phyloP scores from a whole-genome alignment of 2,329 filamentous ascomycete genomes.

The Aspergillus niger region DNA sequence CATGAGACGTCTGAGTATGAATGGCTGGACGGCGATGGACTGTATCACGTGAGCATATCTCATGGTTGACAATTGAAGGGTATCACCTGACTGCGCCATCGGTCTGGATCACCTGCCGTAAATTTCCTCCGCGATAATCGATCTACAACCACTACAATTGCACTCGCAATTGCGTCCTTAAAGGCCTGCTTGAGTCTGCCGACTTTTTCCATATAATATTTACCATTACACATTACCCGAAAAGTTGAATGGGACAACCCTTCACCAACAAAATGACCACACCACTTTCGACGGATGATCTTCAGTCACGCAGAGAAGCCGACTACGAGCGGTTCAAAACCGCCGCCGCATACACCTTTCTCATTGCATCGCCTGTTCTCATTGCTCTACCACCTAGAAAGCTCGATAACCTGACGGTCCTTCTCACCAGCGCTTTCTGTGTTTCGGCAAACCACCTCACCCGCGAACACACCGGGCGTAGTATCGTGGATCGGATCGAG shows the following conservation, averaged over 20 bases:
- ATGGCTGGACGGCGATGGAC: too few relatives aligned
- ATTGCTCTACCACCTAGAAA: slow-evolving; percentile 42
- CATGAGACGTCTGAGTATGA: too few relatives aligned
- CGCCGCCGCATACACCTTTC: slow-evolving; percentile 42
- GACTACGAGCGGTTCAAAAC: slow-evolving; percentile 46
- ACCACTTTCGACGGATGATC: background rate
- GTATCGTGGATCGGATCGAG: slow-evolving; percentile 37
- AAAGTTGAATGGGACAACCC: background rate
- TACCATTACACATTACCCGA: background rate
- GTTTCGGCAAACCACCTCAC: slow-evolving; percentile 44
- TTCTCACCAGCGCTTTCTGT: slow-evolving; percentile 42
- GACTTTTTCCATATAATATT: background rate
- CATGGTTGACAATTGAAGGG: too few relatives aligned
- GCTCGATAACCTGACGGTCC: slow-evolving; percentile 40
- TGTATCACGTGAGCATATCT: too few relatives aligned
- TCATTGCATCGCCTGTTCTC: slow-evolving; percentile 36
- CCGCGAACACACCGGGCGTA: slow-evolving; percentile 39
- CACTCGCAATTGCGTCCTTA: background rate
- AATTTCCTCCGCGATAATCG: background rate
- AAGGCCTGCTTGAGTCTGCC: background rate
- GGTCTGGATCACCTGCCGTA: background rate
- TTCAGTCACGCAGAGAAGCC: slow-evolving; percentile 28
- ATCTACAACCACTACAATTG: background rate
- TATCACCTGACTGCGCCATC: background rate
- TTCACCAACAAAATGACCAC: background rate